These are phyloP conservation scores for Phytophthora syringae DNA, from an alignment of 352 stramenopile genomes.

Conservation along the genomic window DNA sequence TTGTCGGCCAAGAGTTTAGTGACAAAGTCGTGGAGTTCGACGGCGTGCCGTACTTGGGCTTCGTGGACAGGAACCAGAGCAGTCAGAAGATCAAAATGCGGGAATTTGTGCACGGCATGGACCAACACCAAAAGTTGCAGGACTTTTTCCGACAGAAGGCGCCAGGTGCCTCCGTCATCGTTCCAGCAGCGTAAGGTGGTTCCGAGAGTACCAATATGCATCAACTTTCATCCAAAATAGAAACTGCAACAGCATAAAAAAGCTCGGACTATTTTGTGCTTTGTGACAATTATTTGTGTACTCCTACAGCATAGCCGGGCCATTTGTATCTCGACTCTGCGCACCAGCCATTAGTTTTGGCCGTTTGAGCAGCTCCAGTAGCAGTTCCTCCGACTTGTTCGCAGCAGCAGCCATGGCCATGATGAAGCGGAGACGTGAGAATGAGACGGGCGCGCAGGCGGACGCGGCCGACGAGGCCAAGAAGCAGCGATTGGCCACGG, in stretches of 20 bases:
- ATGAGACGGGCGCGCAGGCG: conserved; percentile 39
- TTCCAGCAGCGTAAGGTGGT: conserved; percentile 17
- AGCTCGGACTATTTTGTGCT: neutral
- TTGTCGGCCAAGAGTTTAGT: conserved; percentile 64
- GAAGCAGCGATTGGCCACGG: conserved; percentile 43
- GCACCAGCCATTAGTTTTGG: conserved; percentile 39
- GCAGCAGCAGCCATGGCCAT: conserved; percentile 36
- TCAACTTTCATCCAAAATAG: conserved; percentile 8
- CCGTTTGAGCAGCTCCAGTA: conserved; percentile 12
- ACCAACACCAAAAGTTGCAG: conserved; percentile 47
- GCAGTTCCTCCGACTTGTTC: conserved; percentile 2
- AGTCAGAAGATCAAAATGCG: conserved; percentile 47
- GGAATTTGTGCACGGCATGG: conserved; percentile 57
- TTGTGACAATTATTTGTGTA: neutral
- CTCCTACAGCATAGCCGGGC: conserved; percentile 1
- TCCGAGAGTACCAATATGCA: no score
- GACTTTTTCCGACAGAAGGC: conserved; percentile 49
- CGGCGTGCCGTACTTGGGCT: conserved; percentile 71
- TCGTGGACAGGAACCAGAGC: conserved; percentile 49
- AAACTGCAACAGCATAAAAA: neutral
- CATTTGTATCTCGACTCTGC: conserved; percentile 8
- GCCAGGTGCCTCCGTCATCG: conserved; percentile 1
- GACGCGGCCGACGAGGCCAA: conserved; percentile 39
- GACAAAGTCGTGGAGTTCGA: conserved; percentile 62
- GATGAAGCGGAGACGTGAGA: conserved; percentile 53